phyloP scores from a whole-genome alignment of 148 eudicot genomes.

The Vaccinium vitisidaea region DNA sequence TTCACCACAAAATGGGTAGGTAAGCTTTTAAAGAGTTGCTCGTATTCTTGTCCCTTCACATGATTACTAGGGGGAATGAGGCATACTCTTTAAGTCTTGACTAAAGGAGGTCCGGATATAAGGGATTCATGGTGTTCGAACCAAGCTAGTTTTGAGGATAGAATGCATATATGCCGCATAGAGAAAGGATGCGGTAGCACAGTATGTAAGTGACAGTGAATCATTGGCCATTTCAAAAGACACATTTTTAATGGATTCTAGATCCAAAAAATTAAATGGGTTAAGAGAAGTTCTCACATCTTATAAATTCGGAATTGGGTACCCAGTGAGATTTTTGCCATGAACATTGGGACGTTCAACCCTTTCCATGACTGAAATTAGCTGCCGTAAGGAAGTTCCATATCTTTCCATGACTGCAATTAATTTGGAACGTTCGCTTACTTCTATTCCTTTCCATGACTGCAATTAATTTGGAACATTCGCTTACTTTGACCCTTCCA shows the following conservation, averaged over 20 bases:
- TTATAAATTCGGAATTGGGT: background rate
- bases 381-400: background rate
- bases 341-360: background rate
- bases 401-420: too few species aligned
- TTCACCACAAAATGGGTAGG: background rate
- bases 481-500: background rate
- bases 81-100: background rate
- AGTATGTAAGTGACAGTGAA: background rate
- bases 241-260: background rate
- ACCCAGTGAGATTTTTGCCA: background rate
- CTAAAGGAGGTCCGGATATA: background rate
- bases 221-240: background rate
- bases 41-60: background rate
- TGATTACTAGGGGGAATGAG: background rate
- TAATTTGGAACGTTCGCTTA: too few species aligned
- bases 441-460: background rate
- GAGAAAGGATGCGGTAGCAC: background rate
- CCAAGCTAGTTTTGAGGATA: background rate
- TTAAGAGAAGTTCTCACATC: background rate
- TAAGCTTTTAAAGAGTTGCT: background rate
- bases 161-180: background rate
- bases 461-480: background rate
- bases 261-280: background rate
- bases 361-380: too few species aligned
- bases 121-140: background rate